Conservation (phyloP, 768 basidiomycete genomes). For the Leucosporidium creatinivorum region DNA sequence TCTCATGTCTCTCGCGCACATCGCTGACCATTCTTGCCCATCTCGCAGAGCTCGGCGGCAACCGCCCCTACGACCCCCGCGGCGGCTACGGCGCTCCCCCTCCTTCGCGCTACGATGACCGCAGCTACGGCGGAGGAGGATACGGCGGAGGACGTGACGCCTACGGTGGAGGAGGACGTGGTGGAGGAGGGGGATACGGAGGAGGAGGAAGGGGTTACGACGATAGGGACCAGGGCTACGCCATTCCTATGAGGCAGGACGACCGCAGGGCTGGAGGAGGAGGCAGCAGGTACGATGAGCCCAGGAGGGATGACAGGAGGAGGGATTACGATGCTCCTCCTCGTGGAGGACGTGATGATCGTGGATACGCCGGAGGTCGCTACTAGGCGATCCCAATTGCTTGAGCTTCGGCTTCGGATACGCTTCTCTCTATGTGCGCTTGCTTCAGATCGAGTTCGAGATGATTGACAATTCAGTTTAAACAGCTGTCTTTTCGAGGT, state of each 20-base stretch:
- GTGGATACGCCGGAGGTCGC: too few species aligned
- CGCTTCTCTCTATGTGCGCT: too few species aligned
- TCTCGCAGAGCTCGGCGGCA: constrained; percentile 12
- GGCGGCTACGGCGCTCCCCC: constrained; percentile 69
- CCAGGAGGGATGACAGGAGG: constrained; percentile 36
- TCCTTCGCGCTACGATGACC: constrained; percentile 56
- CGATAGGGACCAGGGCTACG: constrained; percentile 41
- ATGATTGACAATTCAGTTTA: too few species aligned
- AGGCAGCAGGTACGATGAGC: constrained; percentile 42
- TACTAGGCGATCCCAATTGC: too few species aligned
- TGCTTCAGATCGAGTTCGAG: too few species aligned
- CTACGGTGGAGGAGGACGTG: background rate
- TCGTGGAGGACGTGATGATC: too few species aligned
- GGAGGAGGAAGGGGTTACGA: constrained; percentile 43
- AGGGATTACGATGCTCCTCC: background rate
- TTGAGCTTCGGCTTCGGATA: too few species aligned
- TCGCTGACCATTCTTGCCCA: constrained; percentile 6
- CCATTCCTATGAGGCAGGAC: constrained; percentile 29
- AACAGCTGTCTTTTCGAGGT: too few species aligned
- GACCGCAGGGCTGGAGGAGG: constrained; percentile 31
- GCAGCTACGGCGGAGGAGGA: constrained; percentile 45
- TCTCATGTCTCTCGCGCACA: background rate
- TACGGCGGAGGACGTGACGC: constrained; percentile 36
- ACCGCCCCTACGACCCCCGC: constrained; percentile 83
- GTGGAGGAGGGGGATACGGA: background rate